A percentile compares a stretch with the other conserved stretches of the same genome.
Conservation (phyloP, 768 basidiomycete genomes). For the Chalciporus chontae region DNA sequence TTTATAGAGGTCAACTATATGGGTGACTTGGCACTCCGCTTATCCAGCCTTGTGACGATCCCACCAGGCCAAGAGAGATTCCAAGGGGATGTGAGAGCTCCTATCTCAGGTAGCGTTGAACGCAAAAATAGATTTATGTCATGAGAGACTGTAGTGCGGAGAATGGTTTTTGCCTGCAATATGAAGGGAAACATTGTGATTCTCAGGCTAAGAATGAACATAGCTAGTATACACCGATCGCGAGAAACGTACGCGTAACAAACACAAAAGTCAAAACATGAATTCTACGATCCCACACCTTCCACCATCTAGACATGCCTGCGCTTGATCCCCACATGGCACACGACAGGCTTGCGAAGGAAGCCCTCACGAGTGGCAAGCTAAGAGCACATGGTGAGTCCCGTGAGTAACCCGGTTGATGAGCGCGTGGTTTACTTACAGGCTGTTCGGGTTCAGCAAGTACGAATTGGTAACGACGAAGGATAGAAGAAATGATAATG, state of each 20-base stretch:
- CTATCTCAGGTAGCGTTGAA: too few species aligned
- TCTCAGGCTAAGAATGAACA: background rate
- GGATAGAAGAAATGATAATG: conserved; percentile 77
- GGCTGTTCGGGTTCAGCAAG: conserved; percentile 54
- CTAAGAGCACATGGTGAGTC: conserved; percentile 32
- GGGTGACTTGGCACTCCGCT: background rate
- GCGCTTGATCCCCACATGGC: conserved; percentile 68
- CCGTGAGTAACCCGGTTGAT: conserved; percentile 5
- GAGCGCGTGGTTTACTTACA: conserved; percentile 36
- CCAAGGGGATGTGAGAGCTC: conserved; percentile 5
- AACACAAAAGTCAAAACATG: background rate
- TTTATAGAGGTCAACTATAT: too few species aligned
- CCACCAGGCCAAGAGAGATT: conserved; percentile 5
- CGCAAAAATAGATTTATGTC: conserved; percentile 17
- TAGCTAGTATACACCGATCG: background rate
- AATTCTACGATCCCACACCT: background rate
- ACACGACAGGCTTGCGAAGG: conserved; percentile 75
- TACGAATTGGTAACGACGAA: conserved; percentile 73
- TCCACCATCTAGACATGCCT: conserved; percentile 37
- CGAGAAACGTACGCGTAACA: conserved; percentile 1
- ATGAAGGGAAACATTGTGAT: background rate
- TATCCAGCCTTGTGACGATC: background rate
- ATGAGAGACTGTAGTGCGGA: background rate
- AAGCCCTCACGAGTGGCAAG: conserved; percentile 82
- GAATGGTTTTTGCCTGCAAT: background rate